These are phyloP conservation scores for Acanthamoeba lugdunensis DNA, from an alignment of 208 protist genomes.

Conservation along the genomic window DNA sequence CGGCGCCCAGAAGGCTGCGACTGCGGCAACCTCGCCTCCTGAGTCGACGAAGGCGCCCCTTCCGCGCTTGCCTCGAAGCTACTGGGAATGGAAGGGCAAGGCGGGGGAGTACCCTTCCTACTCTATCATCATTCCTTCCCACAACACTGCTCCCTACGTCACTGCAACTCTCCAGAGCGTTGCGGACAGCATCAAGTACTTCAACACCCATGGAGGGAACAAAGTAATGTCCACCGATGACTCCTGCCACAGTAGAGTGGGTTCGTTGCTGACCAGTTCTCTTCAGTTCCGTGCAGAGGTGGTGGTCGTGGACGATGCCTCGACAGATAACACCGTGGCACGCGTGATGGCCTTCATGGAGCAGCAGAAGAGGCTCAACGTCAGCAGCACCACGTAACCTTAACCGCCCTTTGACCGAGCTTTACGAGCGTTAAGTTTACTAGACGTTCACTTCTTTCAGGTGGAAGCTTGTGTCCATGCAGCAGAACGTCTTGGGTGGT, in stretches of 20 bases:
- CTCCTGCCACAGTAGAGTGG: background rate
- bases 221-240: background rate
- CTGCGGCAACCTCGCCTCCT: background rate
- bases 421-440: background rate
- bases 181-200: slow-evolving; percentile 23
- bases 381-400: background rate
- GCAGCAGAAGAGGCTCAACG: slow-evolving; percentile 9
- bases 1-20: too few species aligned
- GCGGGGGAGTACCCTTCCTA: background rate
- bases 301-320: slow-evolving; percentile 64
- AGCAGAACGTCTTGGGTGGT: slow-evolving; percentile 19
- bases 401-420: background rate
- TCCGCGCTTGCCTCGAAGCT: background rate
- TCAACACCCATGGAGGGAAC: background rate
- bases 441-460: background rate
- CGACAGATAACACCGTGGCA: slow-evolving; percentile 50
- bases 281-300: slow-evolving; percentile 10
- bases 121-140: slow-evolving; percentile 56
- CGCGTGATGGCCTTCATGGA: slow-evolving; percentile 54
- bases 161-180: slow-evolving; percentile 21
- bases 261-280: background rate
- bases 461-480: slow-evolving; percentile 60
- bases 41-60: background rate
- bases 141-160: slow-evolving; percentile 53
- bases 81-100: background rate